Conservation (phyloP, 768 basidiomycete genomes). For the Kwoniella botswanensis region DNA sequence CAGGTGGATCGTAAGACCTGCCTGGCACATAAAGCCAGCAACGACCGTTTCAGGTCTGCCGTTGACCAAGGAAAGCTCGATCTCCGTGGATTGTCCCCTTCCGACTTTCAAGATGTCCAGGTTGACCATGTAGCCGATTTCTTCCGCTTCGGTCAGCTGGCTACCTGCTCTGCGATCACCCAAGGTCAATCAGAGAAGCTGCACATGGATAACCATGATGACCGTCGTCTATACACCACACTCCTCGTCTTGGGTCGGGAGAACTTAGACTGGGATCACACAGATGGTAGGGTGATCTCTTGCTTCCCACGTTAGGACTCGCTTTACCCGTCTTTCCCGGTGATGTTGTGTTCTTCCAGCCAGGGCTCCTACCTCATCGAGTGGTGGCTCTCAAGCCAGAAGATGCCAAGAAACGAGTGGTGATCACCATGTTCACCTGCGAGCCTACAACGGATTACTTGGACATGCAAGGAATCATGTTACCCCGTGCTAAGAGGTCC, state of each 20-base stretch:
- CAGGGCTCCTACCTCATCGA: conserved; percentile 12
- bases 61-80: background rate
- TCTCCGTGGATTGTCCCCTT: too few species aligned
- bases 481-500: background rate
- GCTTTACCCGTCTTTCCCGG: conserved; percentile 14
- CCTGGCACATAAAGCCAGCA: background rate
- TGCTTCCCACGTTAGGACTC: conserved; percentile 11
- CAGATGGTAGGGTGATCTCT: conserved; percentile 5
- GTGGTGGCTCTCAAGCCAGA: conserved; percentile 3
- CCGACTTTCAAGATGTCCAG: background rate
- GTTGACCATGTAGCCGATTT: conserved; percentile 1
- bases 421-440: conserved; percentile 14
- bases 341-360: conserved; percentile 24
- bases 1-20: background rate
- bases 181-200: conserved; percentile 21
- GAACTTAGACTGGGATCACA: conserved; percentile 1
- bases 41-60: background rate
- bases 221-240: conserved; percentile 11
- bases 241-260: conserved; percentile 6
- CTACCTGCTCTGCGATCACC: conserved; percentile 6
- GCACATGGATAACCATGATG: conserved; percentile 10
- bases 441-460: background rate
- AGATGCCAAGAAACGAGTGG: conserved; percentile 11
- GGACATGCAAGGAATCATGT: background rate
- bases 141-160: conserved; percentile 11